Evolutionary conservation across 2,329 filamentous ascomycete genomes (phyloP).

Genomic region (Pseudocercospora musae): DNA sequence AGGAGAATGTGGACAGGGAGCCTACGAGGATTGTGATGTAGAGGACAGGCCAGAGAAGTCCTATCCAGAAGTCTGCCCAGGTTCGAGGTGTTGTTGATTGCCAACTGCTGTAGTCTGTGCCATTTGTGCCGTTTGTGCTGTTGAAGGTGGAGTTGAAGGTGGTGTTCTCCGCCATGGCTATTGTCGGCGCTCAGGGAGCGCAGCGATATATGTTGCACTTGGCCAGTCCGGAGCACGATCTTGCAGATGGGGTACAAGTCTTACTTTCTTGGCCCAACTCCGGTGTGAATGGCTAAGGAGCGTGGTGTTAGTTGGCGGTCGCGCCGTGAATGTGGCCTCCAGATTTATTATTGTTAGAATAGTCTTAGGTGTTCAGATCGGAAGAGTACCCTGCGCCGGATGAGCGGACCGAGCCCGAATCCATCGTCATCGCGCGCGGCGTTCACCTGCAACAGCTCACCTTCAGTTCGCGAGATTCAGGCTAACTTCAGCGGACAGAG

Average conservation of each 20-base stretch:
- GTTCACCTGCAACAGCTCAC: neutral
- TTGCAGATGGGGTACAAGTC: neutral
- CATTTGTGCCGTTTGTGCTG: constrained; percentile 17
- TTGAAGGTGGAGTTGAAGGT: constrained; percentile 30
- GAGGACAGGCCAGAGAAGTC: constrained; percentile 79
- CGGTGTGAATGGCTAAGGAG: constrained; percentile 1
- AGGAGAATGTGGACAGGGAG: constrained; percentile 87
- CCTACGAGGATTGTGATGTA: constrained; percentile 86
- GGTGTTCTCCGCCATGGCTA: constrained; percentile 28
- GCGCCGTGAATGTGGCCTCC: neutral
- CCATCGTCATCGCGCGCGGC: neutral
- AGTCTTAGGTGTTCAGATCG: constrained; percentile 2
- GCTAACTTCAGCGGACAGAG: neutral
- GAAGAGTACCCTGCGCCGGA: neutral
- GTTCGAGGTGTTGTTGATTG: constrained; percentile 13
- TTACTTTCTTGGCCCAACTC: neutral
- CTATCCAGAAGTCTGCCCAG: constrained; percentile 60
- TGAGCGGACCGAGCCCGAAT: neutral
- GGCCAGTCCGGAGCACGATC: neutral
- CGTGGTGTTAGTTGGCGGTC: constrained; percentile 3
- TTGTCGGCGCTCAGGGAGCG: constrained; percentile 16
- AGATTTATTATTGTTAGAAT: constrained; percentile 2
- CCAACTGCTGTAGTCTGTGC: constrained; percentile 23
- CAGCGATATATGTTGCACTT: neutral
- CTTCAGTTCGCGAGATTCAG: neutral